phyloP scores from a whole-genome alignment of 805 yeast species.

The Blastobotrys robertii region DNA sequence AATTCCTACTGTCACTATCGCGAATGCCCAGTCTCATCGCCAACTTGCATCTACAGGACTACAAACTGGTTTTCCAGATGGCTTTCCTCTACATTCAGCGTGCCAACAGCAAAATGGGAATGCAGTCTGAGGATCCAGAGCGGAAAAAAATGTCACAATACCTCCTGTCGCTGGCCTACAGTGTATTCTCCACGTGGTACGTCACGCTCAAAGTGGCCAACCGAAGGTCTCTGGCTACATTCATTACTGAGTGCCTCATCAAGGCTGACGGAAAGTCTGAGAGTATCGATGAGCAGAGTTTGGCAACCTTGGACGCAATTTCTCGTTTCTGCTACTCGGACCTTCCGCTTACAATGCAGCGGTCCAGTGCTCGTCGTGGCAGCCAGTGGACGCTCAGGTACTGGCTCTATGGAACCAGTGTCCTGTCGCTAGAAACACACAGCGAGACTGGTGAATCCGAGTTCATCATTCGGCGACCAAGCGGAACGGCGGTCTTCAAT shows the following conservation, averaged over 20 bases:
- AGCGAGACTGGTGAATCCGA: conserved; percentile 40
- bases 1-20: conserved; percentile 58
- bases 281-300: conserved; percentile 39
- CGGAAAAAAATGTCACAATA: conserved; percentile 46
- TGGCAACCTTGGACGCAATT: conserved; percentile 60
- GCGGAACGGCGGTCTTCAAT: conserved; percentile 46
- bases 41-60: conserved; percentile 68
- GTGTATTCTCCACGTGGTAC: conserved; percentile 64
- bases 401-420: conserved; percentile 55
- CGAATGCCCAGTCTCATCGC: conserved; percentile 58
- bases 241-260: conserved; percentile 48
- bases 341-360: conserved; percentile 41
- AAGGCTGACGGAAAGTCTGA: conserved; percentile 29
- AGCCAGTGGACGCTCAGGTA: conserved; percentile 21
- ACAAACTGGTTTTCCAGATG: conserved; percentile 71
- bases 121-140: conserved; percentile 42
- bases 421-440: conserved; percentile 49
- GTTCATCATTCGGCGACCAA: conserved; percentile 51
- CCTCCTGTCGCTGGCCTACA: conserved; percentile 52
- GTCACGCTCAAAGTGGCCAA: conserved; percentile 50
- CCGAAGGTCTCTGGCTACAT: conserved; percentile 51
- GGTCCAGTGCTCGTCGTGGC: conserved; percentile 9
- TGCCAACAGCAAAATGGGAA: conserved; percentile 30
- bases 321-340: conserved; percentile 58
- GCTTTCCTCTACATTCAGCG: conserved; percentile 72